phyloP scores from a whole-genome alignment of 1,284 basidiomycete genomes.

The Schizopora paradoxa region DNA sequence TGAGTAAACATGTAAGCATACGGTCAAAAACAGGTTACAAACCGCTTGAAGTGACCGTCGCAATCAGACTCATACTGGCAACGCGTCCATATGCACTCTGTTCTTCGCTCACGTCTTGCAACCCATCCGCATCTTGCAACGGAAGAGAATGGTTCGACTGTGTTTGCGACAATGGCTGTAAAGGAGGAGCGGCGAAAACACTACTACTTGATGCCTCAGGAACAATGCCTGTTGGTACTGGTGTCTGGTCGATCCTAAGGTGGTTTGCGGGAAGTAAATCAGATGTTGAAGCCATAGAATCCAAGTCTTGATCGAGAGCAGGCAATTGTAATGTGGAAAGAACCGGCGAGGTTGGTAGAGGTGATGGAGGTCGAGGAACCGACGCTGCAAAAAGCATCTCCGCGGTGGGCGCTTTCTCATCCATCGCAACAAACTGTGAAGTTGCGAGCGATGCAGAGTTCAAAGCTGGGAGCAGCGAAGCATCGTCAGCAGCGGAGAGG shows the following conservation, averaged over 20 bases:
- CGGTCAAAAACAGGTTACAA: conserved; percentile 22
- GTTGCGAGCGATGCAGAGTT: conserved; percentile 7
- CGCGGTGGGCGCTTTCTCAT: conserved; percentile 2
- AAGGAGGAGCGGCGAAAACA: background rate
- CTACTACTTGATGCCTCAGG: too few species aligned
- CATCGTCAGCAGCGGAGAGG: conserved; percentile 12
- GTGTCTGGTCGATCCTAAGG: too few species aligned
- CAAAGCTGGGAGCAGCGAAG: conserved; percentile 9
- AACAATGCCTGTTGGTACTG: too few species aligned
- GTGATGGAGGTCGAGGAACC: conserved; percentile 16
- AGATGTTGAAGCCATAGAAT: too few species aligned
- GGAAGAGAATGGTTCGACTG: background rate
- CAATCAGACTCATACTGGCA: conserved; percentile 91
- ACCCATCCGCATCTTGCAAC: conserved; percentile 3
- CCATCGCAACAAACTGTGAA: conserved; percentile 12
- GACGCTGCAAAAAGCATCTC: background rate
- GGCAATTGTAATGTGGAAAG: too few species aligned
- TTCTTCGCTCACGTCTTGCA: conserved; percentile 12
- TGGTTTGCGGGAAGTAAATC: too few species aligned
- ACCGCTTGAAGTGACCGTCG: conserved; percentile 76
- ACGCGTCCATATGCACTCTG: conserved; percentile 86
- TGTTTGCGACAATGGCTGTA: background rate
- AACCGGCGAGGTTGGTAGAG: conserved; percentile 7
- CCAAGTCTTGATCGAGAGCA: too few species aligned
- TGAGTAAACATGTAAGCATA: conserved; percentile 7